Percentiles rank a stretch among this genome's conserved stretches.
phyloP scores from a whole-genome alignment of 495 filamentous ascomycete species.

The Penicillium robsamsonii region DNA sequence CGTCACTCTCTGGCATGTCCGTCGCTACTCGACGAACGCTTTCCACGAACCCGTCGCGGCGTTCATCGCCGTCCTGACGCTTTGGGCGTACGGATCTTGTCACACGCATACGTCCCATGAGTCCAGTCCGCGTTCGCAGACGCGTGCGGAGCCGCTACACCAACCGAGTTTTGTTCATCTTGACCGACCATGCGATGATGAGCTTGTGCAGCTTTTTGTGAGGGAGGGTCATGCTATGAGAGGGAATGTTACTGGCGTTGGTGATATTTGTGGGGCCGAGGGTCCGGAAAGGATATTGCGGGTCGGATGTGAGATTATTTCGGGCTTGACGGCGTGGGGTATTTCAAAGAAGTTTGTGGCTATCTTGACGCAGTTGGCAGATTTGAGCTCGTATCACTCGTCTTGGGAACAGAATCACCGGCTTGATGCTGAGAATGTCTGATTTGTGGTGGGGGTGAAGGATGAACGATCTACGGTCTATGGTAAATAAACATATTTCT shows the following conservation, averaged over 20 bases:
- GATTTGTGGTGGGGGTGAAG: neutral
- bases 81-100: conserved; percentile 53
- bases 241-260: conserved; percentile 48
- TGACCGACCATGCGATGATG: conserved; percentile 54
- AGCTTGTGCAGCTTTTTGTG: conserved; percentile 53
- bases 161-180: conserved; percentile 46
- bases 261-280: conserved; percentile 45
- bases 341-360: conserved; percentile 33
- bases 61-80: conserved; percentile 47
- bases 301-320: conserved; percentile 43
- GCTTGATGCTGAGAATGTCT: conserved; percentile 1
- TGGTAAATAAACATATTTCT: neutral
- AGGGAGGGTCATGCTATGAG: conserved; percentile 47
- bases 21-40: conserved; percentile 45
- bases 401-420: neutral
- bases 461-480: neutral
- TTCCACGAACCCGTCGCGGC: conserved; percentile 52
- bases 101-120: conserved; percentile 19
- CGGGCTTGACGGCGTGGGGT: conserved; percentile 40
- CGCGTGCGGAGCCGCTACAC: conserved; percentile 7
- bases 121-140: conserved; percentile 10
- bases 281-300: conserved; percentile 43
- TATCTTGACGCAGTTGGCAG: conserved; percentile 25
- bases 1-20: conserved; percentile 48
- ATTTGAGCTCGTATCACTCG: neutral